A percentile compares a stretch with the other conserved stretches of the same genome.
phyloP scores from a whole-genome alignment of 371 early-diverging fungal species.

The Apophysomyces sp. region DNA sequence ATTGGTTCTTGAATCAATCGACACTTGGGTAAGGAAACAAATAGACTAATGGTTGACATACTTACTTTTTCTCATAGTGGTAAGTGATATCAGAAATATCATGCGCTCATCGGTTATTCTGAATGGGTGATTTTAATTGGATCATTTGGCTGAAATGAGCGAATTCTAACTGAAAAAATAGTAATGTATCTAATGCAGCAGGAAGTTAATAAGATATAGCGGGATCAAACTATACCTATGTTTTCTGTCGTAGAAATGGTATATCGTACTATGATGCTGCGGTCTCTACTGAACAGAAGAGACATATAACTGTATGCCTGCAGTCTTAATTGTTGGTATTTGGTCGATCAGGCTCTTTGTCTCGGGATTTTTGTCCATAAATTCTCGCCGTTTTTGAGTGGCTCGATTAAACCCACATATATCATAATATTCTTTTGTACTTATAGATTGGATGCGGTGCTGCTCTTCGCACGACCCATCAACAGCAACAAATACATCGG shows the following conservation, averaged over 20 bases:
- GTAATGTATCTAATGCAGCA: neutral
- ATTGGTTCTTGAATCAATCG: no score
- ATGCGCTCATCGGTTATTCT: no score
- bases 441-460: neutral
- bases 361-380: neutral
- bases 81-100: no score
- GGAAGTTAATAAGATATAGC: neutral
- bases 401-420: neutral
- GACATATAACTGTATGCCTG: neutral
- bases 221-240: neutral
- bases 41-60: no score
- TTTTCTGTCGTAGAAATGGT: neutral
- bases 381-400: neutral
- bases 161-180: no score
- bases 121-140: no score
- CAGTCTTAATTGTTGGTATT: neutral
- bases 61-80: no score
- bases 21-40: no score
- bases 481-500: neutral
- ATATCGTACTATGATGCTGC: neutral
- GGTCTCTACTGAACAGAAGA: neutral
- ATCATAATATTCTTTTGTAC: neutral
- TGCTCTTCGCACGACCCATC: neutral
- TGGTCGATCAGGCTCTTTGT: neutral
- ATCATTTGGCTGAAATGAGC: no score